Evolutionary conservation across 148 eudicot species (phyloP).

Genomic region (Spergularia bocconei): DNA sequence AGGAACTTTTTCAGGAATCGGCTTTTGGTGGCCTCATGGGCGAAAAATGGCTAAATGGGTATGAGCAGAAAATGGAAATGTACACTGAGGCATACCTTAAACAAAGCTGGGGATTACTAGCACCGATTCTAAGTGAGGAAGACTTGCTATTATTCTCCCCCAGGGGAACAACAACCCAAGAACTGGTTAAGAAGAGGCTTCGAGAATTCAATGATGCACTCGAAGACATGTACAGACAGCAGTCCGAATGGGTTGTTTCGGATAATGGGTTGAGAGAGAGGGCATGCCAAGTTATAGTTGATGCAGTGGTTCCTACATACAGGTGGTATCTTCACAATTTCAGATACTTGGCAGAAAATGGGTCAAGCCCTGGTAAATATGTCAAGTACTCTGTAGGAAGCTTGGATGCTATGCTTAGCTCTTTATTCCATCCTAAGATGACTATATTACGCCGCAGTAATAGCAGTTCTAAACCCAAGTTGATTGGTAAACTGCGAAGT

Average conservation of each 20-base stretch:
- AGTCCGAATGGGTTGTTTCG: conserved; percentile 51
- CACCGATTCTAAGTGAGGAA: conserved; percentile 46
- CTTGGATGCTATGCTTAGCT: conserved; percentile 50
- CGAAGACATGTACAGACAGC: conserved; percentile 52
- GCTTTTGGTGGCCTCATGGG: conserved; percentile 70
- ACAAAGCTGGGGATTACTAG: conserved; percentile 72
- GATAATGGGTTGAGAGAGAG: conserved; percentile 54
- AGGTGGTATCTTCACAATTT: conserved; percentile 46
- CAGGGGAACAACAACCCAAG: conserved; percentile 34
- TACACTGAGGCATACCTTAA: conserved; percentile 43
- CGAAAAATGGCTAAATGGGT: conserved; percentile 41
- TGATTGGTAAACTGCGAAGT: conserved; percentile 49
- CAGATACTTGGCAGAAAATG: conserved; percentile 35
- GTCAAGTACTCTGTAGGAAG: conserved; percentile 48
- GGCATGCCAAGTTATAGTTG: conserved; percentile 46
- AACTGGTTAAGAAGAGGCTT: conserved; percentile 52
- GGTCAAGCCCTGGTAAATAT: conserved; percentile 37
- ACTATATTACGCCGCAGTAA: conserved; percentile 32
- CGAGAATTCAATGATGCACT: conserved; percentile 52
- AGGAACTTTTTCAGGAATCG: conserved; percentile 42
- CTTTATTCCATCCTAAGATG: conserved; percentile 52
- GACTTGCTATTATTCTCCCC: conserved; percentile 44
- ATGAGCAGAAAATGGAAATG: conserved; percentile 36
- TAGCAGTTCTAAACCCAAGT: conserved; percentile 42
- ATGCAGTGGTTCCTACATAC: conserved; percentile 55